Evolutionary conservation across 306 rosid genomes (phyloP).

Genomic region (Castanea sativa): DNA sequence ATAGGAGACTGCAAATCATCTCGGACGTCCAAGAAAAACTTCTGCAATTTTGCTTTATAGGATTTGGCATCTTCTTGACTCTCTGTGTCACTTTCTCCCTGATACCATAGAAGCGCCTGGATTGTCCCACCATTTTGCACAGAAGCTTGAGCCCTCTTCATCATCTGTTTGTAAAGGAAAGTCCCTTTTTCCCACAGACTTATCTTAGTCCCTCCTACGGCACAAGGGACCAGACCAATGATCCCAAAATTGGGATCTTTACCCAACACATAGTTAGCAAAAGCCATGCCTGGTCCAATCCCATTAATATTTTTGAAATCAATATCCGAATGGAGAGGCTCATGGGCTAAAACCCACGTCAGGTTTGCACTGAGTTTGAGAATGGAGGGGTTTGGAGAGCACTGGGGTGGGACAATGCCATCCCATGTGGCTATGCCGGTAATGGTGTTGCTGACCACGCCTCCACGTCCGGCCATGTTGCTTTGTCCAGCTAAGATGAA

Average conservation of each 20-base stretch:
- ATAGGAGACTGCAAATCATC: constrained; percentile 58
- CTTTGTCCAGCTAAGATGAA: constrained; percentile 96
- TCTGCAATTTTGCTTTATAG: constrained; percentile 37
- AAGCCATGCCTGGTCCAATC: constrained; percentile 45
- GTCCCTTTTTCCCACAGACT: constrained; percentile 46
- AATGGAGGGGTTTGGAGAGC: constrained; percentile 40
- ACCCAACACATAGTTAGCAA: constrained; percentile 31
- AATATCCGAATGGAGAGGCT: constrained; percentile 67
- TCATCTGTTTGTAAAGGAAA: constrained; percentile 47
- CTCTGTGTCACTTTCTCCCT: constrained; percentile 72
- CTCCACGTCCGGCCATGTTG: constrained; percentile 97
- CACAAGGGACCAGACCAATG: constrained; percentile 57
- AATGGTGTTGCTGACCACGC: constrained; percentile 23
- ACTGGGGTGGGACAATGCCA: constrained; percentile 54
- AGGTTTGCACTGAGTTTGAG: constrained; percentile 43
- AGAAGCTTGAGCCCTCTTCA: constrained; percentile 51
- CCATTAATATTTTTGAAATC: constrained; percentile 32
- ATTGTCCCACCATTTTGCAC: constrained; percentile 36
- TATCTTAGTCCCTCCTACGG: constrained; percentile 43
- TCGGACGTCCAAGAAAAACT: constrained; percentile 56
- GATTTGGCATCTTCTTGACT: constrained; percentile 38
- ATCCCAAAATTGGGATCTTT: constrained; percentile 13
- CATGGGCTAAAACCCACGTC: constrained; percentile 67
- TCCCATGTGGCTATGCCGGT: constrained; percentile 48
- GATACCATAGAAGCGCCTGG: constrained; percentile 70